A percentile compares a stretch with the other conserved stretches of the same genome.
These are phyloP conservation scores for Platanthera zijinensis DNA, from an alignment of 106 monocot species.

Conservation along the genomic window DNA sequence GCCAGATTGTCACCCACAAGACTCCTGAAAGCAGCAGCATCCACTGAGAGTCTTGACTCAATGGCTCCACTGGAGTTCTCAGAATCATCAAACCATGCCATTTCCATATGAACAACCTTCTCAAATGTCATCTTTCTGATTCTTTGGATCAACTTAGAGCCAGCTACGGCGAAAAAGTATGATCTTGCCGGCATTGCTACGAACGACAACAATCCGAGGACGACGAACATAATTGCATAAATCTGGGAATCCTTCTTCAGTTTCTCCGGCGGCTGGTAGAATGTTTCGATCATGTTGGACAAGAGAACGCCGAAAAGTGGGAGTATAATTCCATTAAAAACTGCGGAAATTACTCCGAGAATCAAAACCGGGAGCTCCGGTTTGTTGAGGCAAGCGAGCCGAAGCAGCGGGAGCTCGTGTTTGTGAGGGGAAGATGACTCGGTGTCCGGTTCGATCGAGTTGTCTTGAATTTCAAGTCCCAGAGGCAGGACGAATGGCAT, in stretches of 20 bases:
- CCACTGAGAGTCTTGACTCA: slow-evolving; percentile 16
- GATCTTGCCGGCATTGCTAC: slow-evolving; percentile 16
- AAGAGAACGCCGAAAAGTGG: slow-evolving; percentile 17
- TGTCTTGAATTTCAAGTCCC: slow-evolving; percentile 9
- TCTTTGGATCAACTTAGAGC: slow-evolving; percentile 14
- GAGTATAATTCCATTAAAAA: slow-evolving; percentile 10
- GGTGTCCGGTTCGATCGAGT: not conserved
- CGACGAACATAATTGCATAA: slow-evolving; percentile 12
- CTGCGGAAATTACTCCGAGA: slow-evolving; percentile 11
- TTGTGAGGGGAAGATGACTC: not conserved
- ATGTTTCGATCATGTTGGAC: slow-evolving; percentile 12
- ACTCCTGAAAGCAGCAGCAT: slow-evolving; percentile 18
- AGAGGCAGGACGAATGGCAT: slow-evolving; percentile 13
- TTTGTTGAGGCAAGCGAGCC: slow-evolving; percentile 18
- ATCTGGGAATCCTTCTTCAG: slow-evolving; percentile 15
- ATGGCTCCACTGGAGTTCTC: slow-evolving; percentile 18
- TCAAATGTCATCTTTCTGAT: slow-evolving; percentile 21
- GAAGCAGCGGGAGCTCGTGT: not conserved
- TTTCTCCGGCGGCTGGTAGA: slow-evolving; percentile 10
- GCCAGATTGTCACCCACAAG: slow-evolving; percentile 21
- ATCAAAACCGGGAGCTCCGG: slow-evolving; percentile 18
- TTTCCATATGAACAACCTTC: slow-evolving; percentile 21
- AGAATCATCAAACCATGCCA: slow-evolving; percentile 20
- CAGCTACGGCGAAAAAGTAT: slow-evolving; percentile 19
- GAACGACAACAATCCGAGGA: slow-evolving; percentile 7